Conservation (phyloP, 2,329 filamentous ascomycete genomes). For the Sporothrix brunneoviolacea region DNA sequence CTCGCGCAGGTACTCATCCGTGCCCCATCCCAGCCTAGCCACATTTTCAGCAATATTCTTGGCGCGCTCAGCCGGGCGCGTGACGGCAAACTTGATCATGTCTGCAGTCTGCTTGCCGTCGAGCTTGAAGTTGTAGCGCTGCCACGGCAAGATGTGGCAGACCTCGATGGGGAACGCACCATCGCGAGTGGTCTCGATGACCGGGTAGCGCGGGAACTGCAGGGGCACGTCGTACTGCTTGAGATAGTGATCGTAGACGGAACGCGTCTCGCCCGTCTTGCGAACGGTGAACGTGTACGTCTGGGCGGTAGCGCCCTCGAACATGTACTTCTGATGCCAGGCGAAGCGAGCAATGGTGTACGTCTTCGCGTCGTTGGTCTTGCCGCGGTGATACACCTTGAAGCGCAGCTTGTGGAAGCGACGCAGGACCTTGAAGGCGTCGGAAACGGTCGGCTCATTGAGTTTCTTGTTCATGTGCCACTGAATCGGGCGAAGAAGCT, state of each 20-base stretch:
- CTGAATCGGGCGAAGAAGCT: slow-evolving; percentile 31
- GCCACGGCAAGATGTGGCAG: slow-evolving; percentile 45
- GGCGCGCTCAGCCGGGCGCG: slow-evolving; percentile 63
- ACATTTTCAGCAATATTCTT: slow-evolving; percentile 63
- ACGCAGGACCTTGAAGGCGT: slow-evolving; percentile 48
- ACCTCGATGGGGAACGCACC: slow-evolving; percentile 58
- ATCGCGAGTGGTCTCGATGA: slow-evolving; percentile 50
- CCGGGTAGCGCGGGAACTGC: slow-evolving; percentile 41
- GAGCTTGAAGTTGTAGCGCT: slow-evolving; percentile 58
- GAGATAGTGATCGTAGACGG: slow-evolving; percentile 49
- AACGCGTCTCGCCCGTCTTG: slow-evolving; percentile 38
- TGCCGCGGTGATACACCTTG: slow-evolving; percentile 46
- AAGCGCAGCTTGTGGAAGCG: slow-evolving; percentile 52
- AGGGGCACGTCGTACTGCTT: slow-evolving; percentile 48
- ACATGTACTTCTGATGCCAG: slow-evolving; percentile 38
- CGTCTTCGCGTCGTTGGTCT: slow-evolving; percentile 36
- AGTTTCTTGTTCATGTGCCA: slow-evolving; percentile 18
- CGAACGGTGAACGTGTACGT: slow-evolving; percentile 50
- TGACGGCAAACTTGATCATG: slow-evolving; percentile 95
- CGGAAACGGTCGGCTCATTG: slow-evolving; percentile 31
- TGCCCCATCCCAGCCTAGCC: slow-evolving; percentile 55
- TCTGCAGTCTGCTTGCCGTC: slow-evolving; percentile 58
- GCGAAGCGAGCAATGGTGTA: slow-evolving; percentile 48
- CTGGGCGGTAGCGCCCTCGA: slow-evolving; percentile 41
- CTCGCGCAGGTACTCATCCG: slow-evolving; percentile 62